These are phyloP conservation scores for Stephania cephalantha DNA, from an alignment of 164 flowering plant genomes.

Conservation along the genomic window DNA sequence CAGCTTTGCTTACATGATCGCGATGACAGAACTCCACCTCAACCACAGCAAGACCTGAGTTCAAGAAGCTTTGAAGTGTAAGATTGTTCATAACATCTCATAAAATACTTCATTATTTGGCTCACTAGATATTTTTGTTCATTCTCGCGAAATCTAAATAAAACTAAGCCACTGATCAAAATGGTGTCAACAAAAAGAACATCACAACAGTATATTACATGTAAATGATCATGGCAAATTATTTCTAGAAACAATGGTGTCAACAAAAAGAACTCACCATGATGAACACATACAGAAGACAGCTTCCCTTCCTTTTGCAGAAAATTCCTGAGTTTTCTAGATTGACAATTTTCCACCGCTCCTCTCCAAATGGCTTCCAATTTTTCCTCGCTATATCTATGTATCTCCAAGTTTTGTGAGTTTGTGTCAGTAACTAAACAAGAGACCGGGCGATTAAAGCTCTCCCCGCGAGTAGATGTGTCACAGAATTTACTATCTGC, in stretches of 20 bases:
- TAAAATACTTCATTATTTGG: neutral
- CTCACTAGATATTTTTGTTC: neutral
- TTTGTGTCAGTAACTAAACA: slow-evolving; percentile 27
- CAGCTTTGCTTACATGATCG: slow-evolving; percentile 58
- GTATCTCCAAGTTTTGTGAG: slow-evolving; percentile 19
- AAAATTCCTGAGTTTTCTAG: slow-evolving; percentile 49
- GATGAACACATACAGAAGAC: slow-evolving; percentile 48
- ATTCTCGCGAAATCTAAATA: neutral
- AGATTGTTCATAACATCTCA: neutral
- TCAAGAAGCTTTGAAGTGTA: neutral
- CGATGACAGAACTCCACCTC: slow-evolving; percentile 61
- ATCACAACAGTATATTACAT: neutral
- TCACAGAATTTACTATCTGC: slow-evolving; percentile 52
- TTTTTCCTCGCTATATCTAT: slow-evolving; percentile 25
- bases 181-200: neutral
- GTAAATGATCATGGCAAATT: neutral
- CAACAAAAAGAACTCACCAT: slow-evolving; percentile 40
- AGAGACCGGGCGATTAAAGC: slow-evolving; percentile 30
- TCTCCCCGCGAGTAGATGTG: slow-evolving; percentile 40
- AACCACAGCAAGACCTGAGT: slow-evolving; percentile 65
- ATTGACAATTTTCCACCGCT: slow-evolving; percentile 49
- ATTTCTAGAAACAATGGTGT: neutral
- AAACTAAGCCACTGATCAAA: neutral
- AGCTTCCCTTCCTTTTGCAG: slow-evolving; percentile 60
- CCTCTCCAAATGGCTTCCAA: slow-evolving; percentile 62